Base-by-base conservation (phyloP, 805 yeast genomes). In the Candida pseudofarinosa region DNA sequence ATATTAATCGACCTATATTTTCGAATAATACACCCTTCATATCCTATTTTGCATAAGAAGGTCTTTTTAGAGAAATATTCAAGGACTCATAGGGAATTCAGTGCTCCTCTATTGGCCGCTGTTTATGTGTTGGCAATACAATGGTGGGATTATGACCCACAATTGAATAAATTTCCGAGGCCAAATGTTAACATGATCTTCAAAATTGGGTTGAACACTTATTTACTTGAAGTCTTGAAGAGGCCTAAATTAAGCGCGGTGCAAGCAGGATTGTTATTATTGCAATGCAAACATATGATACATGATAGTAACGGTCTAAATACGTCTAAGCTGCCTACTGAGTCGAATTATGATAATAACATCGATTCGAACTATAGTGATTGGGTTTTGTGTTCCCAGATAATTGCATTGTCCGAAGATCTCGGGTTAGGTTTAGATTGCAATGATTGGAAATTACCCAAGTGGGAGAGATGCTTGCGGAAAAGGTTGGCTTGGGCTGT, bases 401-500 rank as follows among this genome's bases (percentile, higher is more conserved):
- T 91, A 17, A 90, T 88, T 4, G 85, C 95, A 0, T 63, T 90
- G 15, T 83, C 97, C 0, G 97, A 91, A 62, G 96, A 91, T 52
- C 68, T 91, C 14, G 97, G 98, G 0, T 68, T 91, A 8, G 96
- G 96, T 0, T 71, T 88, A n/a, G 91, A 90, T 56, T 90, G 97
- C 55, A 81, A 84, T 44, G 78, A 76, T 49, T 91, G 99, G 99
- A 82, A 85, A 54, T 65, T 91, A 30, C 98, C 98, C 0, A 83
- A 84, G 53, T 93, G 98, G 98, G 99, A 91, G 58, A 73, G 95
- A 39, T 95, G 95, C 4, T 65, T 91, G 38, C 73, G 99, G 40
- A 78, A 88, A 52, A 72, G 98, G 45, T 65, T 91, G 38, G 96
- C 97, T 0, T 91, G 99, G 98, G 97, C 97, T 0, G 93, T 89